phyloP scores from a whole-genome alignment of 495 filamentous ascomycete species.

The Daldinia caldariorum region DNA sequence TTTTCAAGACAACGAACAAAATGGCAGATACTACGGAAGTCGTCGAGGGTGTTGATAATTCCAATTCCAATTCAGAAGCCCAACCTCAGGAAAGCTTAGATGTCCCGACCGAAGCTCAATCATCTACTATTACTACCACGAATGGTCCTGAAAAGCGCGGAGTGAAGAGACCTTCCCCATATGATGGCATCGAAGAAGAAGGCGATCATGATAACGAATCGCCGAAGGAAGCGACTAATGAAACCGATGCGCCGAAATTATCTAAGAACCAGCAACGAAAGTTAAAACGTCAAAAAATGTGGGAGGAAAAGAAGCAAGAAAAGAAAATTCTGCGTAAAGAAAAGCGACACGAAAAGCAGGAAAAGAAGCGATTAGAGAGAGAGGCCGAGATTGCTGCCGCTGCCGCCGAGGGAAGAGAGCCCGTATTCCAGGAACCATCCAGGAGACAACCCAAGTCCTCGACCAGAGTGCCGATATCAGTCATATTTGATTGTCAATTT shows the following conservation, averaged over 20 bases:
- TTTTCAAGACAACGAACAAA: neutral
- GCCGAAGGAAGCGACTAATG: neutral
- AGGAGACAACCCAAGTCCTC: slow-evolving; percentile 51
- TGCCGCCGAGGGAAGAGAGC: slow-evolving; percentile 53
- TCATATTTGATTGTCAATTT: slow-evolving; percentile 92
- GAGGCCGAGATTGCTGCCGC: slow-evolving; percentile 55
- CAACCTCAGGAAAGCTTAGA: slow-evolving; percentile 8
- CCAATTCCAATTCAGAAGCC: neutral
- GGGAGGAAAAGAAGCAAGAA: slow-evolving; percentile 72
- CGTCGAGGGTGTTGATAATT: neutral
- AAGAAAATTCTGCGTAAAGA: slow-evolving; percentile 78
- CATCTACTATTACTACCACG: neutral
- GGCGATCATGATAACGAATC: neutral
- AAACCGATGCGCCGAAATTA: slow-evolving; percentile 49
- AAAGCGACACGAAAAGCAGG: slow-evolving; percentile 71
- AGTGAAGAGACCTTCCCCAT: slow-evolving; percentile 20
- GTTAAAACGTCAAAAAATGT: slow-evolving; percentile 68
- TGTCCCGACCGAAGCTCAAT: neutral
- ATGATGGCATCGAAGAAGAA: slow-evolving; percentile 8
- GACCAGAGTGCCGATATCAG: slow-evolving; percentile 71
- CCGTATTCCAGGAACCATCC: slow-evolving; percentile 36
- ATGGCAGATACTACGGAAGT: slow-evolving; percentile 5
- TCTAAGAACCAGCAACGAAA: slow-evolving; percentile 90
- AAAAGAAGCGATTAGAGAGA: slow-evolving; percentile 60
- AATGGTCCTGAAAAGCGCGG: slow-evolving; percentile 6